Percentiles rank a stretch among this genome's conserved stretches.
These are phyloP conservation scores for Nakazawaea anatomiae DNA, from an alignment of 805 yeast species.

Conservation along the genomic window DNA sequence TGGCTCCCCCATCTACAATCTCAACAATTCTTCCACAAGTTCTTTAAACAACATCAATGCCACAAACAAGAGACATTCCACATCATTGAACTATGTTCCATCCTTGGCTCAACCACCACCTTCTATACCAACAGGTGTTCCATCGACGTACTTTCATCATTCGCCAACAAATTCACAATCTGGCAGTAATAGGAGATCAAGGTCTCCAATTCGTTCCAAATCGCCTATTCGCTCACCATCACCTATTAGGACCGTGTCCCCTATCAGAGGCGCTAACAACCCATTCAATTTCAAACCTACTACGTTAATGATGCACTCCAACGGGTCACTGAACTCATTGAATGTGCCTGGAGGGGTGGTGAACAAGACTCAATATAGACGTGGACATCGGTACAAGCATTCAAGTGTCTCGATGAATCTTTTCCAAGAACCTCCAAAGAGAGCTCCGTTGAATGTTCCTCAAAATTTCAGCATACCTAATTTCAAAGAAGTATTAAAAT, in stretches of 20 bases:
- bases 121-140: neutral
- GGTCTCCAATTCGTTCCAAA: slow-evolving; percentile 21
- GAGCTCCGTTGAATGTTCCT: slow-evolving; percentile 59
- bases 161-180: slow-evolving; percentile 4
- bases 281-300: slow-evolving; percentile 69
- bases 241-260: slow-evolving; percentile 25
- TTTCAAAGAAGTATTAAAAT: slow-evolving; percentile 51
- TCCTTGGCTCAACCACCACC: slow-evolving; percentile 8
- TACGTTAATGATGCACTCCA: slow-evolving; percentile 28
- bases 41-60: neutral
- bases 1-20: slow-evolving; percentile 2
- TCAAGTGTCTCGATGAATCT: slow-evolving; percentile 94
- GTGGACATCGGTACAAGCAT: slow-evolving; percentile 94
- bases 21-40: neutral
- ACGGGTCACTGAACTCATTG: slow-evolving; percentile 15
- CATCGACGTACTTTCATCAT: neutral
- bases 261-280: slow-evolving; percentile 22
- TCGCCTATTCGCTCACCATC: slow-evolving; percentile 22
- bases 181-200: slow-evolving; percentile 6
- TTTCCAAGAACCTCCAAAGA: slow-evolving; percentile 84
- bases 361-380: slow-evolving; percentile 63
- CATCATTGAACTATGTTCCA: slow-evolving; percentile 9
- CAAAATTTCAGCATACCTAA: slow-evolving; percentile 71
- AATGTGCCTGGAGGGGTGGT: slow-evolving; percentile 3
- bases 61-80: neutral